Percentiles rank a stretch among this genome's conserved stretches.
phyloP scores from a whole-genome alignment of 2,329 filamentous ascomycete genomes.

The Penicillium vulpinum region DNA sequence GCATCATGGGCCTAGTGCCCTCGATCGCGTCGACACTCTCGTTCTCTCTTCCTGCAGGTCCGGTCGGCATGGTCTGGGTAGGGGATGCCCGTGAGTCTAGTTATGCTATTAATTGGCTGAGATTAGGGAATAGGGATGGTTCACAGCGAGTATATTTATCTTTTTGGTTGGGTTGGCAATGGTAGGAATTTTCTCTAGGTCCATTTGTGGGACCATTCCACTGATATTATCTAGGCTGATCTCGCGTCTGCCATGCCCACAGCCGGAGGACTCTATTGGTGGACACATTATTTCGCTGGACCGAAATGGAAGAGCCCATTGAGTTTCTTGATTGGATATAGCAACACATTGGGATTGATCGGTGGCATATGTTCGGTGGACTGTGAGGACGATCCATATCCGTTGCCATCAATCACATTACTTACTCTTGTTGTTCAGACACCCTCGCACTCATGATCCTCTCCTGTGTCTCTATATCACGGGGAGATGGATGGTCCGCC shows the following conservation, averaged over 20 bases:
- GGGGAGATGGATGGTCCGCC: constrained; percentile 58
- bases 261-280: constrained; percentile 59
- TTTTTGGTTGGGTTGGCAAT: constrained; percentile 61
- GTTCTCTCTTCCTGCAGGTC: constrained; percentile 61
- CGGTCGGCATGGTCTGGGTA: constrained; percentile 63
- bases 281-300: constrained; percentile 61
- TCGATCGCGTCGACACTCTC: constrained; percentile 61
- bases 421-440: constrained; percentile 17
- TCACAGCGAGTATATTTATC: constrained; percentile 58
- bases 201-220: not conserved
- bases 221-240: constrained; percentile 42
- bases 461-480: constrained; percentile 58
- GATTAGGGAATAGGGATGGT: constrained; percentile 44
- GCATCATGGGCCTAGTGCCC: constrained; percentile 62
- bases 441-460: constrained; percentile 41
- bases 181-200: constrained; percentile 35
- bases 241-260: constrained; percentile 60
- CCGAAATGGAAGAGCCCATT: constrained; percentile 57
- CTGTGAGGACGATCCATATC: constrained; percentile 38
- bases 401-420: not conserved
- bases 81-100: not conserved
- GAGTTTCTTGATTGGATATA: constrained; percentile 62
- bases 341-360: constrained; percentile 61
- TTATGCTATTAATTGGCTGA: not conserved
- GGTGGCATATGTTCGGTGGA: constrained; percentile 64